Conservation (phyloP, 257 asterid species). For the Orobanche coerulescens region DNA sequence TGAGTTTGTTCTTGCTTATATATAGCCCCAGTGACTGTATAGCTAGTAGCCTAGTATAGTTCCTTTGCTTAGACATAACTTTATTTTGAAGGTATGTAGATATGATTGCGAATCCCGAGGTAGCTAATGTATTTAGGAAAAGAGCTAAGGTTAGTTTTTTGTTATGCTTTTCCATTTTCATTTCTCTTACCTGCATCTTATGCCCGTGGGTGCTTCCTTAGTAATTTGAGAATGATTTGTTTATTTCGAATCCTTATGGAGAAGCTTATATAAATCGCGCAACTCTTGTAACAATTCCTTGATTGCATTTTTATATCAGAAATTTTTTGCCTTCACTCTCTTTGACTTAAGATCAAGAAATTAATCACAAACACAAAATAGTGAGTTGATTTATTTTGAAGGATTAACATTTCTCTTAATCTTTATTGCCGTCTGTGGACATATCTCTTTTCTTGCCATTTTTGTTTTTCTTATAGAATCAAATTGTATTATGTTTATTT, state of each 20-base stretch:
- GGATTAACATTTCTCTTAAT: too few relatives aligned
- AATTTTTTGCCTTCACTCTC: conserved; percentile 26
- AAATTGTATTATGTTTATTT: too few relatives aligned
- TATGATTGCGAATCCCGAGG: conserved; percentile 99
- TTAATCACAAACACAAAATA: too few relatives aligned
- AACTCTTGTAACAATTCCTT: conserved; percentile 32
- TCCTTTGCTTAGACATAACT: background rate
- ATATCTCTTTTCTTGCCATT: too few relatives aligned
- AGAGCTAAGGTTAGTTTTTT: conserved; percentile 74
- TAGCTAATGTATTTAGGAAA: conserved; percentile 71
- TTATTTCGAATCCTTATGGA: too few relatives aligned
- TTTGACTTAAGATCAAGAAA: conserved; percentile 61
- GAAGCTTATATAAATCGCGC: too few relatives aligned
- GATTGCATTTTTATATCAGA: conserved; percentile 72
- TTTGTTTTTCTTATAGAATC: too few relatives aligned
- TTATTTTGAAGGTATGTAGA: conserved; percentile 63
- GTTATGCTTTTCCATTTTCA: background rate
- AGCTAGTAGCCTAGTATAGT: background rate
- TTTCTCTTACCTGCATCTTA: background rate
- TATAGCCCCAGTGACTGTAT: background rate
- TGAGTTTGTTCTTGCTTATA: background rate
- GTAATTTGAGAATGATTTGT: too few relatives aligned
- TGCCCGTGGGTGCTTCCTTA: conserved; percentile 18
- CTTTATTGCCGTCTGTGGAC: too few relatives aligned
- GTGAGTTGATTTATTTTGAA: too few relatives aligned